A percentile compares a stretch with the other conserved stretches of the same genome.
These are phyloP conservation scores for Hansenula anomala DNA, from an alignment of 1,139 yeast genomes.

Conservation along the genomic window DNA sequence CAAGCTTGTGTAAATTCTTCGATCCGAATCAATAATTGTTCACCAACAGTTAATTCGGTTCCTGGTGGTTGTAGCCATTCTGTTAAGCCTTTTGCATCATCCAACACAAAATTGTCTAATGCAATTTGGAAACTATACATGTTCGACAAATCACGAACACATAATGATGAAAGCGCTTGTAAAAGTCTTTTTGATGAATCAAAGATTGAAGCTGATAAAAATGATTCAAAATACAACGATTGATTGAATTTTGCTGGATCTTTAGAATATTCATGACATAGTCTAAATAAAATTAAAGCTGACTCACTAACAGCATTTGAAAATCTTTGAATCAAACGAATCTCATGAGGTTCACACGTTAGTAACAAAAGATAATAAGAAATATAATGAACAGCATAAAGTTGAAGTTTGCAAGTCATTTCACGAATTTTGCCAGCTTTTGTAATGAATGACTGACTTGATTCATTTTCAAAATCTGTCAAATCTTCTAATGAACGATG, in stretches of 20 bases:
- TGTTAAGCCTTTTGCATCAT: conserved; percentile 22
- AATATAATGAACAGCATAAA: conserved; percentile 17
- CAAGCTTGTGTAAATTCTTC: conserved; percentile 10
- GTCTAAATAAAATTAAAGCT: conserved; percentile 21
- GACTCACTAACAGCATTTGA: conserved; percentile 20
- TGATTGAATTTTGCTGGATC: conserved; percentile 13
- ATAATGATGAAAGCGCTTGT: conserved; percentile 16
- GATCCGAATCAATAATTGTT: conserved; percentile 12
- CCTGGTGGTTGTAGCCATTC: conserved; percentile 18
- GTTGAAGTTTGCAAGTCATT: conserved; percentile 16
- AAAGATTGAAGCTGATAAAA: conserved; percentile 20
- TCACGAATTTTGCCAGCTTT: conserved; percentile 20
- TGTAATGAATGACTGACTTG: conserved; percentile 13
- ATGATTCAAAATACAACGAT: conserved; percentile 20
- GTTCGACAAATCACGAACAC: conserved; percentile 17
- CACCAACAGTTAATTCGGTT: conserved; percentile 12
- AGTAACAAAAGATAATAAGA: conserved; percentile 23
- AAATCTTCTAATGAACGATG: conserved; percentile 15
- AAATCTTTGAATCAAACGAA: conserved; percentile 14
- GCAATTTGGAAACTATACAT: conserved; percentile 16
- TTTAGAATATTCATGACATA: conserved; percentile 17
- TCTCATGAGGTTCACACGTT: conserved; percentile 21
- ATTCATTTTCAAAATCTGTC: neutral
- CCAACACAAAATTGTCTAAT: conserved; percentile 13
- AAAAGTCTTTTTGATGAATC: conserved; percentile 15